A percentile compares a stretch with the other conserved stretches of the same genome.
phyloP scores from a whole-genome alignment of 208 protist genomes.

The Trypanosoma melophagium region DNA sequence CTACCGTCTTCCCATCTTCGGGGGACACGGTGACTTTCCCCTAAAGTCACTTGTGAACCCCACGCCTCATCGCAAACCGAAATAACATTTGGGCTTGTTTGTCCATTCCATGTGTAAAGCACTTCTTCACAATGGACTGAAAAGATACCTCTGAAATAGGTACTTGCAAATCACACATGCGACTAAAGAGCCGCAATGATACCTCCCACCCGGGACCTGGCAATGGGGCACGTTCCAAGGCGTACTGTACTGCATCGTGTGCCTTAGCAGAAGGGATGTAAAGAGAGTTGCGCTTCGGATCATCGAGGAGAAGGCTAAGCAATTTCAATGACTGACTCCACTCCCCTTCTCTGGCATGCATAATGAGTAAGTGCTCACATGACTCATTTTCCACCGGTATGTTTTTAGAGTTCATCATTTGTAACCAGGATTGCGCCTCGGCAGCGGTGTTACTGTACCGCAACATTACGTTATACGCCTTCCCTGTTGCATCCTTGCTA shows the following conservation, averaged over 20 bases:
- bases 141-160: constrained; percentile 74
- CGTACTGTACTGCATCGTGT: constrained; percentile 85
- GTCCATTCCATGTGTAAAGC: constrained; percentile 57
- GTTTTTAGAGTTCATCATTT: constrained; percentile 18
- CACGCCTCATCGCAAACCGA: constrained; percentile 35
- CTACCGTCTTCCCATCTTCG: no score
- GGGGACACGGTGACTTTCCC: neutral
- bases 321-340: constrained; percentile 58
- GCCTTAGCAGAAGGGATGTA: constrained; percentile 72
- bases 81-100: constrained; percentile 63
- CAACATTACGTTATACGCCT: constrained; percentile 30
- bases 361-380: constrained; percentile 43
- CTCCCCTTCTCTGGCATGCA: constrained; percentile 52
- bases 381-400: constrained; percentile 60
- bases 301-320: constrained; percentile 47
- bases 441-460: constrained; percentile 4
- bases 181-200: constrained; percentile 58
- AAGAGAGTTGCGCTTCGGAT: constrained; percentile 24
- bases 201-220: constrained; percentile 56
- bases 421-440: constrained; percentile 22
- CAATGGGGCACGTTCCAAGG: constrained; percentile 53
- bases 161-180: constrained; percentile 59
- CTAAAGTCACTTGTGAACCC: constrained; percentile 26
- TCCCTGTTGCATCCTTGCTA: constrained; percentile 18
- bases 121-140: constrained; percentile 67